These are phyloP conservation scores for Panellus pusillus DNA, from an alignment of 768 basidiomycete species.

Conservation along the genomic window DNA sequence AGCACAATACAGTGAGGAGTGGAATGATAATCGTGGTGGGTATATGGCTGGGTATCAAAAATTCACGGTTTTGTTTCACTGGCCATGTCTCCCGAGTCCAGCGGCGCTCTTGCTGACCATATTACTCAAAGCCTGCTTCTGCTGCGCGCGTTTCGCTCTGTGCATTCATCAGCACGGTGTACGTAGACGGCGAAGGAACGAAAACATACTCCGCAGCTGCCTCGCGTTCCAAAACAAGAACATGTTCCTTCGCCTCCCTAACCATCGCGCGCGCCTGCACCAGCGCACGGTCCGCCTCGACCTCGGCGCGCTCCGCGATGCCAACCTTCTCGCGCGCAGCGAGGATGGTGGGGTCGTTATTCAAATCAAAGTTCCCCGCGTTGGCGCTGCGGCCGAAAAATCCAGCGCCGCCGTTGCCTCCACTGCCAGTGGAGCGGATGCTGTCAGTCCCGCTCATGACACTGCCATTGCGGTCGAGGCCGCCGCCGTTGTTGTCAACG, in stretches of 20 bases:
- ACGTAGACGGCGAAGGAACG: not conserved
- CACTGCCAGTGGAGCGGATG: not conserved
- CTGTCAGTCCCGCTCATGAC: not conserved
- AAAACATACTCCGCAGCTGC: slow-evolving; percentile 37
- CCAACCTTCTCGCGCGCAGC: slow-evolving; percentile 38
- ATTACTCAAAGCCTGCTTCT: slow-evolving; percentile 40
- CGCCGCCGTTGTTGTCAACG: not conserved
- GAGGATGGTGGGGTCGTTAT: slow-evolving; percentile 35
- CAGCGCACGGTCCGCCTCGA: slow-evolving; percentile 35
- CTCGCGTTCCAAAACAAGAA: slow-evolving; percentile 36
- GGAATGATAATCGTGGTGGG: too few species aligned
- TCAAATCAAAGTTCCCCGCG: not conserved
- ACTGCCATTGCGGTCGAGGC: not conserved
- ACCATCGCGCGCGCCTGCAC: slow-evolving; percentile 32
- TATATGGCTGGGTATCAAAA: too few species aligned
- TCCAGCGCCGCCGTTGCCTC: not conserved
- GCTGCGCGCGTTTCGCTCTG: slow-evolving; percentile 36
- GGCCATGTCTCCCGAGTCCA: slow-evolving; percentile 32
- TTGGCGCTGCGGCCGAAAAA: slow-evolving; percentile 16
- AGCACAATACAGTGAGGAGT: too few species aligned
- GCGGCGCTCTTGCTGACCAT: slow-evolving; percentile 37
- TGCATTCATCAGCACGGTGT: not conserved
- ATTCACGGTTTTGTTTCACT: not conserved
- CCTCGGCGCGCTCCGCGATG: slow-evolving; percentile 36
- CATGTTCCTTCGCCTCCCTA: slow-evolving; percentile 36